phyloP scores from a whole-genome alignment of 306 rosid genomes.

The Pterocarpus santalinus region DNA sequence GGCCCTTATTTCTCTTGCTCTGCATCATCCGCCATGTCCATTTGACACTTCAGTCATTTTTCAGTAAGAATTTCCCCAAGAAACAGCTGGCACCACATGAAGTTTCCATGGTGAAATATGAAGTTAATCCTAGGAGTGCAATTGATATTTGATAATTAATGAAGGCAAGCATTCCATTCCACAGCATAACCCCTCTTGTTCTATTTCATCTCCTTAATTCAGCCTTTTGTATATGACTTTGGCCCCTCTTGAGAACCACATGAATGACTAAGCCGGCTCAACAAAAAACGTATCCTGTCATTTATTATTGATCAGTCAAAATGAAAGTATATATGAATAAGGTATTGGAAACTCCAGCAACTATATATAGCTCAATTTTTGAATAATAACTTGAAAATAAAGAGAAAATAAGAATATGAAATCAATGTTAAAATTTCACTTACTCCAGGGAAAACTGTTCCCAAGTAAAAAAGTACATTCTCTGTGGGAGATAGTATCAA shows the following conservation, averaged over 20 bases:
- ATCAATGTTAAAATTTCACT: constrained; percentile 25
- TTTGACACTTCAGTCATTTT: no score
- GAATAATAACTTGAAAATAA: neutral
- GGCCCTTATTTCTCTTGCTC: no score
- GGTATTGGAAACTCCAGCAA: neutral
- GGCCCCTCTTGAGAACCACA: neutral
- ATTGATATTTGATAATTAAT: no score
- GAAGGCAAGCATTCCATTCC: no score
- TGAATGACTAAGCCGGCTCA: neutral
- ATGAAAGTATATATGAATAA: neutral
- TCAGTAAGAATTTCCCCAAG: no score
- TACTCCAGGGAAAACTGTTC: constrained; percentile 38
- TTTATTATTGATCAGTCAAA: constrained; percentile 21
- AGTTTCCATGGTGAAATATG: neutral
- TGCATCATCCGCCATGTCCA: no score
- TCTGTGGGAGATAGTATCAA: constrained; percentile 33
- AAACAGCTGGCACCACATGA: neutral
- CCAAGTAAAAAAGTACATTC: constrained; percentile 8
- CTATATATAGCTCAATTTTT: neutral
- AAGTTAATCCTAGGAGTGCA: no score
- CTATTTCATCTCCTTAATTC: neutral
- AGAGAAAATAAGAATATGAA: neutral
- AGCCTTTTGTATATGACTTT: neutral
- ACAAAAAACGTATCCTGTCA: constrained; percentile 30
- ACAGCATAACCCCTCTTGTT: no score